Conservation (phyloP, 768 basidiomycete genomes). For the Dentipellis sp. region DNA sequence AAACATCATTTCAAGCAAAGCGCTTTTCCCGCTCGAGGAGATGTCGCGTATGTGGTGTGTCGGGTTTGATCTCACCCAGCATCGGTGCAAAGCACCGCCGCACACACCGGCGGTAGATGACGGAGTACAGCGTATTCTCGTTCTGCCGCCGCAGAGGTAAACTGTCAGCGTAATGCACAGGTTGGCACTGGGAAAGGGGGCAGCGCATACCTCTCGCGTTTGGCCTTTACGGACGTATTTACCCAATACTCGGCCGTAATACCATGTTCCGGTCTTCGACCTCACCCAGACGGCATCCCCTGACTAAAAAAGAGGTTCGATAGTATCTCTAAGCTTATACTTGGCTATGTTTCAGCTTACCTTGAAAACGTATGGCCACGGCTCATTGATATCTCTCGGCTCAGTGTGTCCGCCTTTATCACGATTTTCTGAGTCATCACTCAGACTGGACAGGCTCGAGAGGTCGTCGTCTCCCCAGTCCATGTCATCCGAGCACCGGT, state of each 20-base stretch:
- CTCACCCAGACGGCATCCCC: background rate
- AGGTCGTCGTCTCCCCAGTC: background rate
- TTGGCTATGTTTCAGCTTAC: background rate
- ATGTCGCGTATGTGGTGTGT: constrained; percentile 17
- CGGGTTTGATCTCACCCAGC: constrained; percentile 22
- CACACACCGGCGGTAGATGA: constrained; percentile 9
- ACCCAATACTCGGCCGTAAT: background rate
- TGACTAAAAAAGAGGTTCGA: background rate
- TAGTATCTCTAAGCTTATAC: no score
- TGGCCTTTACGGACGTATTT: background rate
- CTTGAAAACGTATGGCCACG: constrained; percentile 13
- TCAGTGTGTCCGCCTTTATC: constrained; percentile 7
- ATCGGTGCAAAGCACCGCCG: constrained; percentile 17
- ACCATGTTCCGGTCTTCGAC: background rate
- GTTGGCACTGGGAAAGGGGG: background rate
- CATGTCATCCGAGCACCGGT: no score
- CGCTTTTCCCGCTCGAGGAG: constrained; percentile 10
- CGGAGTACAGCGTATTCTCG: constrained; percentile 11
- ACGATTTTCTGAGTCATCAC: constrained; percentile 1
- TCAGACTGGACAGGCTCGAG: background rate
- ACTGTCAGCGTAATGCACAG: background rate
- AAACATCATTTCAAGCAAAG: background rate
- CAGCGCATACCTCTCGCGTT: background rate
- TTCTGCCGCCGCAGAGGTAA: background rate
- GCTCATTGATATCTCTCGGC: constrained; percentile 12